Conservation (phyloP, 768 basidiomycete genomes). For the Suillus paluster region DNA sequence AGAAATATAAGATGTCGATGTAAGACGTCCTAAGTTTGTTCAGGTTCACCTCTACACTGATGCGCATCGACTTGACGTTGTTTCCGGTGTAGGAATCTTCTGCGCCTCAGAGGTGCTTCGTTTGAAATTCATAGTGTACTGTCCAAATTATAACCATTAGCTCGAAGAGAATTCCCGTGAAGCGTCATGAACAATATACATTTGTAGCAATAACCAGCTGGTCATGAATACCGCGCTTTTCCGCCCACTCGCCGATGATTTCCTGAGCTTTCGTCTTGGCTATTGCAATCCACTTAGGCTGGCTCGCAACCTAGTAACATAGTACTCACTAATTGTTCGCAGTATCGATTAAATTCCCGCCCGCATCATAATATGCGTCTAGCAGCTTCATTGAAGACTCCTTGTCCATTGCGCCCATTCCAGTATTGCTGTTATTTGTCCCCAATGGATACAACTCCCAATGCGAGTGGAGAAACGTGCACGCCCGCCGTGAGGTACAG, state of each 20-base stretch:
- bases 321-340: conserved; percentile 47
- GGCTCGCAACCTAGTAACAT: background rate
- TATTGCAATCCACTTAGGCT: conserved; percentile 11
- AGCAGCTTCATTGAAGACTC: conserved; percentile 47
- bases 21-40: conserved; percentile 29
- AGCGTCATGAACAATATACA: conserved; percentile 15
- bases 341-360: conserved; percentile 56
- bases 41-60: conserved; percentile 39
- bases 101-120: conserved; percentile 23
- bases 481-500: conserved; percentile 47
- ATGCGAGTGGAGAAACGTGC: conserved; percentile 51
- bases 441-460: conserved; percentile 55
- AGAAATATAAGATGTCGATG: conserved; percentile 29
- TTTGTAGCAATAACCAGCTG: conserved; percentile 52
- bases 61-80: conserved; percentile 45
- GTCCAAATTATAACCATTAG: background rate
- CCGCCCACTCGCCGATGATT: conserved; percentile 55
- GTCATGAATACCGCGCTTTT: conserved; percentile 44
- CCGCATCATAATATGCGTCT: conserved; percentile 48
- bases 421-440: conserved; percentile 42
- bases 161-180: background rate
- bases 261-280: conserved; percentile 43
- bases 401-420: conserved; percentile 50
- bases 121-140: conserved; percentile 30
- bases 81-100: conserved; percentile 52